Percentiles rank a stretch among this genome's conserved stretches.
Evolutionary conservation across 2,329 filamentous ascomycete species (phyloP).

Genomic region (Raffaelea albimanens): DNA sequence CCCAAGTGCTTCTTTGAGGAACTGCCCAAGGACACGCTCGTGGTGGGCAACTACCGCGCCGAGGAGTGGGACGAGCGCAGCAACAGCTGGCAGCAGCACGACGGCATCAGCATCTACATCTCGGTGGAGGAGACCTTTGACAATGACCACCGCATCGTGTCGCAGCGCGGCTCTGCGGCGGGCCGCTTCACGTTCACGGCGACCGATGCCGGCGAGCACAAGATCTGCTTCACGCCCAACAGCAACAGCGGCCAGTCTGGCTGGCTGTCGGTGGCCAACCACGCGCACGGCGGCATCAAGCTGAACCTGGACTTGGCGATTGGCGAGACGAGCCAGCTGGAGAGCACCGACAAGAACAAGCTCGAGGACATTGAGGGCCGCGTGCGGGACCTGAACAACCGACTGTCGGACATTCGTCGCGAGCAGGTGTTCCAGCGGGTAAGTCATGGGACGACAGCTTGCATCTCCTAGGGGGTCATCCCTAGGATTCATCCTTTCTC

Average conservation of each 20-base stretch:
- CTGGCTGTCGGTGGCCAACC: constrained; percentile 58
- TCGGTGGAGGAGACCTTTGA: constrained; percentile 96
- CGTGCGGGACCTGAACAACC: constrained; percentile 78
- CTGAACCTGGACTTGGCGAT: constrained; percentile 85
- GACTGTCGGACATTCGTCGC: constrained; percentile 78
- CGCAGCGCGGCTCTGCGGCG: constrained; percentile 63
- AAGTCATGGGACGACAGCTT: no score
- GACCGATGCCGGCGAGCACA: constrained; percentile 89
- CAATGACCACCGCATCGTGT: constrained; percentile 93
- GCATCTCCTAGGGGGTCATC: no score
- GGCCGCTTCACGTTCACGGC: constrained; percentile 95
- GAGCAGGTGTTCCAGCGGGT: constrained; percentile 97
- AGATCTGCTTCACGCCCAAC: constrained; percentile 83
- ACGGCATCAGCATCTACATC: constrained; percentile 74
- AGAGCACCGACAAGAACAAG: constrained; percentile 89
- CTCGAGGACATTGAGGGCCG: constrained; percentile 81
- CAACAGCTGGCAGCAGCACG: constrained; percentile 61
- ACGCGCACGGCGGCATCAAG: constrained; percentile 62
- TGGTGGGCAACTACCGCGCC: constrained; percentile 84
- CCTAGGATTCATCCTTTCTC: no score
- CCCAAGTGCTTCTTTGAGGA: constrained; percentile 98
- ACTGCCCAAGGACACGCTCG: constrained; percentile 91
- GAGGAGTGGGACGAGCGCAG: constrained; percentile 71
- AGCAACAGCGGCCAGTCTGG: constrained; percentile 59
- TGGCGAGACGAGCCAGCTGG: constrained; percentile 87